Evolutionary conservation across 371 early-diverging fungal species (phyloP).

Genomic region (Rhizopus sp.): DNA sequence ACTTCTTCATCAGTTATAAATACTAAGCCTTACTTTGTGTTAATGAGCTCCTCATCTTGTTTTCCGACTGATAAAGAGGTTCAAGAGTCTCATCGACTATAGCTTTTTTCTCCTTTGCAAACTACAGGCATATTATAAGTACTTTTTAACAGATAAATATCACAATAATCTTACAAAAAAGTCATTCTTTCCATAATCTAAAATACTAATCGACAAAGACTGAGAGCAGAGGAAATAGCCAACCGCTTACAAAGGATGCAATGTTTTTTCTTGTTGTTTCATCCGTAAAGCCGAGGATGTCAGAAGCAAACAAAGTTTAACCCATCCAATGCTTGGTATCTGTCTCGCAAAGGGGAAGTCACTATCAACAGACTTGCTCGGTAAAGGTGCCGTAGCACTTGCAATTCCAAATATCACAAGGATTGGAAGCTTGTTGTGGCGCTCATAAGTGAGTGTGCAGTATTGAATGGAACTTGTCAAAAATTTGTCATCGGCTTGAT

Average conservation of each 20-base stretch:
- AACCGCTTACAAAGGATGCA: slow-evolving; percentile 14
- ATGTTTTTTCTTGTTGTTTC: slow-evolving; percentile 11
- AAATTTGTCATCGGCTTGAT: slow-evolving; percentile 13
- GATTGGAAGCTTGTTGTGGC: slow-evolving; percentile 13
- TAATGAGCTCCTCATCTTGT: too few species aligned
- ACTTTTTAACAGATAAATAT: too few species aligned
- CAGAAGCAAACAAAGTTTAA: slow-evolving; percentile 6
- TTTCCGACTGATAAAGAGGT: too few species aligned
- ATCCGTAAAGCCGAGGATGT: slow-evolving; percentile 9
- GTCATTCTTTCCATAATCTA: slow-evolving; percentile 17
- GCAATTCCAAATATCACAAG: slow-evolving; percentile 12
- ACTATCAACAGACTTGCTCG: slow-evolving; percentile 6
- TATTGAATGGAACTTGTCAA: slow-evolving; percentile 11
- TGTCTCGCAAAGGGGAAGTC: slow-evolving; percentile 17
- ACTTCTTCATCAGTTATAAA: too few species aligned
- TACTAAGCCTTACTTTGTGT: too few species aligned
- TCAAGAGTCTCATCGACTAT: too few species aligned
- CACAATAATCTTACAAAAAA: slow-evolving; percentile 4
- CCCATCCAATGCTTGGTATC: slow-evolving; percentile 13
- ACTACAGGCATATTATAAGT: too few species aligned
- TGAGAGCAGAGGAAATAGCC: slow-evolving; percentile 15
- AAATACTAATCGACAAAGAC: slow-evolving; percentile 12
- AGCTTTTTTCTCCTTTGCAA: too few species aligned
- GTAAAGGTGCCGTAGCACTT: slow-evolving; percentile 6
- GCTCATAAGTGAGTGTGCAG: slow-evolving; percentile 14